phyloP scores from a whole-genome alignment of 2,329 filamentous ascomycete species.

The Fusarium multiceps region DNA sequence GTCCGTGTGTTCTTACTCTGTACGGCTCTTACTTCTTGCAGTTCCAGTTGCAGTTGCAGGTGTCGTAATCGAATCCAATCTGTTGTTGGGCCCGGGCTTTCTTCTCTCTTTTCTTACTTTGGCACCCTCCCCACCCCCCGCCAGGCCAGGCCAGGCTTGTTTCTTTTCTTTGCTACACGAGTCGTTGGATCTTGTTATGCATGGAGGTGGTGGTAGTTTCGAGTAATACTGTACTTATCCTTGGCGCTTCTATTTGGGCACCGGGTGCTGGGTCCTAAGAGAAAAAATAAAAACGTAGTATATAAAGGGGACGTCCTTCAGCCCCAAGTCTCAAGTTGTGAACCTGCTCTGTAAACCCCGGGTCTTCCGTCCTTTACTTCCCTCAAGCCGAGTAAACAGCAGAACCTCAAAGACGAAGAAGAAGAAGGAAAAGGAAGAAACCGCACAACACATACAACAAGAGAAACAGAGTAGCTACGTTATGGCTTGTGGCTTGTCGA shows the following conservation, averaged over 20 bases:
- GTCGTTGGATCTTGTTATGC: conserved; percentile 28
- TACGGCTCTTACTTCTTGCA: conserved; percentile 5
- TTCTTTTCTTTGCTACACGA: conserved; percentile 13
- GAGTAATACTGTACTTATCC: conserved; percentile 10
- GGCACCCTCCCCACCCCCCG: conserved; percentile 29
- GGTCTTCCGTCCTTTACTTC: conserved; percentile 5
- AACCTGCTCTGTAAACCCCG: conserved; percentile 21
- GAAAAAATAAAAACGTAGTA: conserved; percentile 16
- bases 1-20: neutral
- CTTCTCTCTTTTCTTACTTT: conserved; percentile 26
- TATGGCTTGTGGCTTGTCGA: conserved; percentile 45
- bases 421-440: conserved; percentile 17
- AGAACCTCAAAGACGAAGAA: conserved; percentile 15
- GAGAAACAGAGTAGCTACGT: conserved; percentile 34
- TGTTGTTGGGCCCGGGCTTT: conserved; percentile 16
- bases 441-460: conserved; percentile 9
- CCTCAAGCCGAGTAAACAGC: conserved; percentile 2
- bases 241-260: conserved; percentile 28
- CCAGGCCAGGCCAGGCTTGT: neutral
- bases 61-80: conserved; percentile 22
- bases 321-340: conserved; percentile 15
- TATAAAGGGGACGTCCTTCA: conserved; percentile 36
- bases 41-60: neutral
- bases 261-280: conserved; percentile 11
- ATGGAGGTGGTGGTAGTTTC: conserved; percentile 26